These are phyloP conservation scores for Rhodomyrtus tomentosa DNA, from an alignment of 345 rosid species.

Conservation along the genomic window DNA sequence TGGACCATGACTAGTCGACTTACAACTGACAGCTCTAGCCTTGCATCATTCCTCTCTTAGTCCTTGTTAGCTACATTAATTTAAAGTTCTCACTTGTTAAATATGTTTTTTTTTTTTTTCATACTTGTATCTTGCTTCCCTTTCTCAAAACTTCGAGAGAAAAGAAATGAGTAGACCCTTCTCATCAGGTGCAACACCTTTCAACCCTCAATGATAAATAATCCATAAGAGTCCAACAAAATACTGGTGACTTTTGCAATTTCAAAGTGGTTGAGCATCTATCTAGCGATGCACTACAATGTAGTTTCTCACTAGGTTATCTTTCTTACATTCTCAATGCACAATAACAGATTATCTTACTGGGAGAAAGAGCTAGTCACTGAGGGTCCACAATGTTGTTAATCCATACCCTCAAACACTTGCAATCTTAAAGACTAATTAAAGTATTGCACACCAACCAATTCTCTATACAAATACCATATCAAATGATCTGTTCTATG, in stretches of 20 bases:
- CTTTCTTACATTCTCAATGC: not conserved
- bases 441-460: not conserved
- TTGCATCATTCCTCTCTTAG: not conserved
- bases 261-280: not conserved
- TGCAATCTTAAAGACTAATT: not conserved
- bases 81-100: not conserved
- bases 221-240: not conserved
- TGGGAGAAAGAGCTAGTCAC: not conserved
- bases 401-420: not conserved
- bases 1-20: not conserved
- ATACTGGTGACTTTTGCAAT: not conserved
- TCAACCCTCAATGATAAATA: not conserved
- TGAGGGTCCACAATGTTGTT: not conserved
- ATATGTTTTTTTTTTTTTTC: not conserved
- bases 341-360: not conserved
- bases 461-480: not conserved
- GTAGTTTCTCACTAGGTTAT: not conserved
- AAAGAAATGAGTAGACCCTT: not conserved
- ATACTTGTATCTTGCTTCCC: not conserved
- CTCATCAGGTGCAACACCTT: not conserved
- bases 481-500: not conserved
- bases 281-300: not conserved
- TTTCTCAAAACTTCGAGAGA: not conserved
- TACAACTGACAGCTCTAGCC: not conserved
- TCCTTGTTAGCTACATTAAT: not conserved